Evolutionary conservation across 768 basidiomycete species (phyloP).

Genomic region (Boletus rubroflammeus): DNA sequence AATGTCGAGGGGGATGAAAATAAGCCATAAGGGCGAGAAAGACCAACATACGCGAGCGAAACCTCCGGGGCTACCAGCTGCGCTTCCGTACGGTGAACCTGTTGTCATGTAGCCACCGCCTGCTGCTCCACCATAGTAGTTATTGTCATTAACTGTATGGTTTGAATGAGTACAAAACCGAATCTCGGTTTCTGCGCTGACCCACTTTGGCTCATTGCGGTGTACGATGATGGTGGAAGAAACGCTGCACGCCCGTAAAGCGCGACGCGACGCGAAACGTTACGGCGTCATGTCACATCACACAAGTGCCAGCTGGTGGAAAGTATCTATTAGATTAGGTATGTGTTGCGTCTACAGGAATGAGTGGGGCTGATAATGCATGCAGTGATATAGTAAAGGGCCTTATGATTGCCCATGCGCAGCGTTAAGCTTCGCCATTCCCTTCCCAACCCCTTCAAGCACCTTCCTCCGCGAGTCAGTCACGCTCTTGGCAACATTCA

Average conservation of each 20-base stretch:
- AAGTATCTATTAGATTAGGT: background rate
- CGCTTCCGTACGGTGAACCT: conserved; percentile 56
- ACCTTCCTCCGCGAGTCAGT: conserved; percentile 70
- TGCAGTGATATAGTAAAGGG: background rate
- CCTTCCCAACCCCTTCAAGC: conserved; percentile 68
- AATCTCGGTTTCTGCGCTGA: background rate
- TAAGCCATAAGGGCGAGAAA: background rate
- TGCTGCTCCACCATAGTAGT: conserved; percentile 40
- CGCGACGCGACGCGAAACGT: conserved; percentile 30
- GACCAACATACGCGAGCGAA: conserved; percentile 36
- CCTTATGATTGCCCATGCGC: conserved; percentile 33
- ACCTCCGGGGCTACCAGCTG: conserved; percentile 59
- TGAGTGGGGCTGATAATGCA: conserved; percentile 27
- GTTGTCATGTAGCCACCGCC: conserved; percentile 59
- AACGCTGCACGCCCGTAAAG: background rate
- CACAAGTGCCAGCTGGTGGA: background rate
- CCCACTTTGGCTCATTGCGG: conserved; percentile 46
- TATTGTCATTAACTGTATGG: conserved; percentile 31
- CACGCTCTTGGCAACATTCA: conserved; percentile 58
- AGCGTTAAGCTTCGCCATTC: conserved; percentile 52
- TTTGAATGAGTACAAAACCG: conserved; percentile 4
- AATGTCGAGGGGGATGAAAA: background rate
- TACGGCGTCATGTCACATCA: conserved; percentile 19
- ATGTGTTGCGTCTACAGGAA: conserved; percentile 15
- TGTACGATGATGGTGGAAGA: background rate